phyloP scores from a whole-genome alignment of 345 rosid genomes.

The Eucalyptus regnans region DNA sequence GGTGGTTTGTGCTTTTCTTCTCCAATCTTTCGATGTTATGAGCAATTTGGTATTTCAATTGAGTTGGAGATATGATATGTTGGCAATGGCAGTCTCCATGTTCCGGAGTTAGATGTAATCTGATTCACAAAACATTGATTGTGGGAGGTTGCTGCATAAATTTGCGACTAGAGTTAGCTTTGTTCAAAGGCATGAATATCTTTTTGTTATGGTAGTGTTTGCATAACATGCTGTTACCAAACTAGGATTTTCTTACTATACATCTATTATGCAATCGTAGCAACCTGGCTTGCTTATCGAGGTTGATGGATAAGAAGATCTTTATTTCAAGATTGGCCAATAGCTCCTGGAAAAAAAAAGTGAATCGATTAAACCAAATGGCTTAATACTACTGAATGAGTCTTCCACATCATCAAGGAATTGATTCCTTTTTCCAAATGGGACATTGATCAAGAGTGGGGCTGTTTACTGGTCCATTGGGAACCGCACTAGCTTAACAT shows the following conservation, averaged over 20 bases:
- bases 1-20: neutral
- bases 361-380: neutral
- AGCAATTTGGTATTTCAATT: neutral
- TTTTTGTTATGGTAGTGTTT: neutral
- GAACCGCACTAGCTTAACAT: neutral
- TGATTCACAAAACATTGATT: neutral
- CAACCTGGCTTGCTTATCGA: neutral
- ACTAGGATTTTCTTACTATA: neutral
- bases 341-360: neutral
- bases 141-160: neutral
- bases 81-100: neutral
- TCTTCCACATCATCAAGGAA: neutral
- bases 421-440: neutral
- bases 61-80: neutral
- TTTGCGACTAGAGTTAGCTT: neutral
- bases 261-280: neutral
- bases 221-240: neutral
- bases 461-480: neutral
- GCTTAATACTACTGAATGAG: neutral
- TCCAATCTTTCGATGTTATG: neutral
- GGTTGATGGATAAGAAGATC: neutral
- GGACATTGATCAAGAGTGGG: neutral
- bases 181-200: neutral
- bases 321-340: neutral
- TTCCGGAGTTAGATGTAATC: neutral